Conservation (phyloP, 257 asterid species). For the Scutellaria baicalensis region DNA sequence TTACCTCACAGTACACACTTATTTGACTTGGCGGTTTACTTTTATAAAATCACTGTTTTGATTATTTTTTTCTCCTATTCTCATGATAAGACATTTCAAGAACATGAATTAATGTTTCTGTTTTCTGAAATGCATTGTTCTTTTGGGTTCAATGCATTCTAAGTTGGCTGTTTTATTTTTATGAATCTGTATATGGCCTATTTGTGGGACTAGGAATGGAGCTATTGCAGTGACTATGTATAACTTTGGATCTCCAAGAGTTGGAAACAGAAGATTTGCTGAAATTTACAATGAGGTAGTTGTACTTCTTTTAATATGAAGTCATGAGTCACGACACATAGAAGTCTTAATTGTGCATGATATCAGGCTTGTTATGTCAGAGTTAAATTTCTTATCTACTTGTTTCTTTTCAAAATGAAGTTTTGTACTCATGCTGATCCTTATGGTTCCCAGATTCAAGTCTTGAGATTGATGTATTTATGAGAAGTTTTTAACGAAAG, state of each 20-base stretch:
- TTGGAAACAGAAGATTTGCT: constrained; percentile 91
- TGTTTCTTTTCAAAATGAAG: background rate
- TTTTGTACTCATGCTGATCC: background rate
- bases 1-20: background rate
- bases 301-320: background rate
- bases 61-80: background rate
- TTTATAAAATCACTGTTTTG: background rate
- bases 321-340: background rate
- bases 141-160: background rate
- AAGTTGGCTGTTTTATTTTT: background rate
- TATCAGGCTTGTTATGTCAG: background rate
- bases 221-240: constrained; percentile 82
- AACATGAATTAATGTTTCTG: background rate
- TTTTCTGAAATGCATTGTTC: background rate
- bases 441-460: background rate
- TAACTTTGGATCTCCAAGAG: constrained; percentile 97
- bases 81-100: background rate
- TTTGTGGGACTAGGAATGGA: constrained; percentile 49
- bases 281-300: constrained; percentile 82
- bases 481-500: background rate
- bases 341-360: background rate
- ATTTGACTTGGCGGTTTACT: background rate
- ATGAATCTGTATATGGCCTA: background rate
- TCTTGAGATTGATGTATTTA: background rate
- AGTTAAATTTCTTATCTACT: background rate